phyloP scores from a whole-genome alignment of 345 rosid species.

The Boechera stricta region DNA sequence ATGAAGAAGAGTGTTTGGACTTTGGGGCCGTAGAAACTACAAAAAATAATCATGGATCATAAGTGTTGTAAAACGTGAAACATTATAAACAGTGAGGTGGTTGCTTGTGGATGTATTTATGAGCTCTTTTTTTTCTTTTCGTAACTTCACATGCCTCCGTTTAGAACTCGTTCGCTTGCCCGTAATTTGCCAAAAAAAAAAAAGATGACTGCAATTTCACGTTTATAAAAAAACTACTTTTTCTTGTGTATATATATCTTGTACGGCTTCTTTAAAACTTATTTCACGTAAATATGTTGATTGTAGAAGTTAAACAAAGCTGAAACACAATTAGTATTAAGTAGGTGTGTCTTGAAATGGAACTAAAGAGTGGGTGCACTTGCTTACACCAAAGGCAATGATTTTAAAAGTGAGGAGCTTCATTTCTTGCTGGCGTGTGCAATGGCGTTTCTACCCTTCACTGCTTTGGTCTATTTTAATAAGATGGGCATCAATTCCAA shows the following conservation, averaged over 20 bases:
- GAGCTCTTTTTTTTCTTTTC: background rate
- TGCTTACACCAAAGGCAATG: constrained; percentile 39
- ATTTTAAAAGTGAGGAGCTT: constrained; percentile 13
- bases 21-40: constrained; percentile 24
- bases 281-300: constrained; percentile 4
- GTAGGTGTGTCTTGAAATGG: constrained; percentile 44
- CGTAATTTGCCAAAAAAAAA: background rate
- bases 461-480: background rate
- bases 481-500: constrained; percentile 2
- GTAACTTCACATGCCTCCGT: constrained; percentile 20
- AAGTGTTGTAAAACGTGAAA: constrained; percentile 42
- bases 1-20: constrained; percentile 30
- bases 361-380: constrained; percentile 42
- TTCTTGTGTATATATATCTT: constrained; percentile 21
- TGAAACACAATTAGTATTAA: constrained; percentile 27
- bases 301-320: constrained; percentile 33
- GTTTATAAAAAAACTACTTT: constrained; percentile 19
- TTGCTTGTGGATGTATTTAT: constrained; percentile 18
- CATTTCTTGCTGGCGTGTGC: constrained; percentile 26
- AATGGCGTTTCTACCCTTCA: background rate
- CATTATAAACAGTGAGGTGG: constrained; percentile 34
- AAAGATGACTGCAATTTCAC: constrained; percentile 17
- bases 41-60: constrained; percentile 37
- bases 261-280: constrained; percentile 29
- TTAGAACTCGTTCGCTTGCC: constrained; percentile 24